A percentile compares a stretch with the other conserved stretches of the same genome.
phyloP scores from a whole-genome alignment of 495 filamentous ascomycete species.

The Neurospora intermedia region DNA sequence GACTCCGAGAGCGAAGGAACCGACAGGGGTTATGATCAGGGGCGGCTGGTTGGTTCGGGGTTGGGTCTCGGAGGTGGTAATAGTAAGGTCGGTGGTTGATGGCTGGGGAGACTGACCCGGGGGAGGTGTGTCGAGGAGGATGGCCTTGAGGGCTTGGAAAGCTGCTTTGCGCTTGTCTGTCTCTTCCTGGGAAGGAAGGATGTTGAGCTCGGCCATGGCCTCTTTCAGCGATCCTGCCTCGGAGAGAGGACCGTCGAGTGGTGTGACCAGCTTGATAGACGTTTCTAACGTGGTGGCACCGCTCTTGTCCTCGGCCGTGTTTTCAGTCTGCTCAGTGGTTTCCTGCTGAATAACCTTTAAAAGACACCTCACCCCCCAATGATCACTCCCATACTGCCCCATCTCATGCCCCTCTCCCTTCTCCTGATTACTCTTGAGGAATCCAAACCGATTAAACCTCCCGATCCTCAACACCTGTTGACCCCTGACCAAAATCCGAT shows the following conservation, averaged over 20 bases:
- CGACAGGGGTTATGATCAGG: conserved; percentile 44
- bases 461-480: conserved; percentile 23
- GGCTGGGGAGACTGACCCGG: conserved; percentile 1
- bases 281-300: conserved; percentile 7
- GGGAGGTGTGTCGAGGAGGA: conserved; percentile 21
- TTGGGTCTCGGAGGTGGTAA: conserved; percentile 1
- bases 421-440: conserved; percentile 9
- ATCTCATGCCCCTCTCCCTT: conserved; percentile 2
- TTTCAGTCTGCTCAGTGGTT: not conserved
- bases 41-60: conserved; percentile 12
- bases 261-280: conserved; percentile 16
- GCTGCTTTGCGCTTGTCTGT: conserved; percentile 27
- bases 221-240: conserved; percentile 14
- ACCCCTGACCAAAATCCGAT: conserved; percentile 40
- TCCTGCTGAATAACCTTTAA: conserved; percentile 17
- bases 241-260: conserved; percentile 9
- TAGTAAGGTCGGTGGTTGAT: conserved; percentile 7
- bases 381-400: conserved; percentile 39
- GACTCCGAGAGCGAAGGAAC: conserved; percentile 48
- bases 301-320: conserved; percentile 6
- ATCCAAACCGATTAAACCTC: conserved; percentile 41
- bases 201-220: conserved; percentile 16
- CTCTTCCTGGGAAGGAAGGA: conserved; percentile 35
- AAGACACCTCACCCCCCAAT: conserved; percentile 42
- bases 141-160: conserved; percentile 30